A percentile compares a stretch with the other conserved stretches of the same genome.
These are phyloP conservation scores for Pseudomassariella vexata DNA, from an alignment of 2,329 filamentous ascomycete genomes.

Conservation along the genomic window DNA sequence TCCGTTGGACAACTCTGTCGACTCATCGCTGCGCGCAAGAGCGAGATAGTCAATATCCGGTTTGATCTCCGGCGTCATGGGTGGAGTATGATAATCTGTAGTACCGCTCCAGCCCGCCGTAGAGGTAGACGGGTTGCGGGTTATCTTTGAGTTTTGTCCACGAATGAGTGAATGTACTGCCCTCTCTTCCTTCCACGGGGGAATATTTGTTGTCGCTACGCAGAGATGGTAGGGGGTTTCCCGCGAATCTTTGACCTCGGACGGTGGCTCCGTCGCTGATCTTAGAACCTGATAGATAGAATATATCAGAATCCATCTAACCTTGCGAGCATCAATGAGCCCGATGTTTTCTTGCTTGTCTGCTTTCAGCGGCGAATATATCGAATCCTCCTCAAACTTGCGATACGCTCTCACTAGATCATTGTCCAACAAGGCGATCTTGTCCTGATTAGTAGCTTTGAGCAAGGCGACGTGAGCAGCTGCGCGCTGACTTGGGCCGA, in stretches of 20 bases:
- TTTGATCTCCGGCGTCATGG: constrained; percentile 34
- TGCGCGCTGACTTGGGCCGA: constrained; percentile 41
- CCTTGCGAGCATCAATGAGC: constrained; percentile 64
- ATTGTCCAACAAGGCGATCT: constrained; percentile 33
- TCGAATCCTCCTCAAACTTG: constrained; percentile 59
- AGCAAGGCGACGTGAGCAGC: constrained; percentile 47
- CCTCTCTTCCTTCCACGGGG: constrained; percentile 38
- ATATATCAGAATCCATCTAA: constrained; percentile 75
- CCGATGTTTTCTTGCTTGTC: constrained; percentile 54
- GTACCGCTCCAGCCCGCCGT: constrained; percentile 6
- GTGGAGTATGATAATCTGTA: constrained; percentile 6
- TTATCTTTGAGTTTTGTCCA: constrained; percentile 21
- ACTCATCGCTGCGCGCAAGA: constrained; percentile 28
- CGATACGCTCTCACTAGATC: constrained; percentile 63
- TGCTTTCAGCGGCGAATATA: constrained; percentile 41
- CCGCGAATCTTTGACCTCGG: constrained; percentile 53
- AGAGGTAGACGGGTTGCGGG: constrained; percentile 11
- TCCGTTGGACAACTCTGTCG: constrained; percentile 1
- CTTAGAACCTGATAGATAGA: constrained; percentile 66
- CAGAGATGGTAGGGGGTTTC: constrained; percentile 52
- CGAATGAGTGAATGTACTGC: constrained; percentile 20
- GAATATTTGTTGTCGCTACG: constrained; percentile 34
- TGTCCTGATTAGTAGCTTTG: constrained; percentile 41
- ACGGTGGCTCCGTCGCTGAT: constrained; percentile 54
- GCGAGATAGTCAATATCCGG: constrained; percentile 53